phyloP scores from a whole-genome alignment of 1,284 basidiomycete species.

The Naganishia albida region DNA sequence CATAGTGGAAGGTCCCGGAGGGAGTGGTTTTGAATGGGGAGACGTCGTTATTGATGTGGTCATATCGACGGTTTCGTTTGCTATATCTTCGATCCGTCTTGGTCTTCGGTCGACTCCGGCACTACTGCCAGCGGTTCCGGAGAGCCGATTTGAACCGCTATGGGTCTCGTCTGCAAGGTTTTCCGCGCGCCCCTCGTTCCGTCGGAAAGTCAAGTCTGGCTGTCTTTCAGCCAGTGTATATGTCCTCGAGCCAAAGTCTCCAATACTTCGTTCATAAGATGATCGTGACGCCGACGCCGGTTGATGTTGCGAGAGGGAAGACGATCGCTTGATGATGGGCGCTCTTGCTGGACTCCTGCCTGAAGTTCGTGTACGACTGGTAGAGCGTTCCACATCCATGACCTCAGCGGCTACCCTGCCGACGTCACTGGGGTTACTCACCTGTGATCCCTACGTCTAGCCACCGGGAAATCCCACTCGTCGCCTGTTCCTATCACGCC shows the following conservation, averaged over 20 bases:
- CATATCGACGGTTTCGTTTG: neutral
- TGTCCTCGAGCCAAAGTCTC: neutral
- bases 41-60: slow-evolving; percentile 8
- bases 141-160: neutral
- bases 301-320: slow-evolving; percentile 33
- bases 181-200: neutral
- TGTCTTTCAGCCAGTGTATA: neutral
- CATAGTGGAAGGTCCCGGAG: neutral
- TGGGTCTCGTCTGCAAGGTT: neutral
- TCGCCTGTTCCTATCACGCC: slow-evolving; percentile 41
- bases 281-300: slow-evolving; percentile 6
- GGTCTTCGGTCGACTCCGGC: neutral
- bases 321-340: slow-evolving; percentile 45
- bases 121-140: too few species aligned
- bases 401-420: neutral
- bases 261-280: neutral
- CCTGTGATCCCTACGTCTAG: slow-evolving; percentile 45
- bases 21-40: neutral
- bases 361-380: slow-evolving; percentile 14
- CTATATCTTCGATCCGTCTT: neutral
- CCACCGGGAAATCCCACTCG: slow-evolving; percentile 51
- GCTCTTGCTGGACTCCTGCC: slow-evolving; percentile 23
- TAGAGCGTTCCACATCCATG: neutral
- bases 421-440: slow-evolving; percentile 34
- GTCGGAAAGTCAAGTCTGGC: neutral